Conservation (phyloP, 2,329 filamentous ascomycete species). For the Mycosphaerella sp. region DNA sequence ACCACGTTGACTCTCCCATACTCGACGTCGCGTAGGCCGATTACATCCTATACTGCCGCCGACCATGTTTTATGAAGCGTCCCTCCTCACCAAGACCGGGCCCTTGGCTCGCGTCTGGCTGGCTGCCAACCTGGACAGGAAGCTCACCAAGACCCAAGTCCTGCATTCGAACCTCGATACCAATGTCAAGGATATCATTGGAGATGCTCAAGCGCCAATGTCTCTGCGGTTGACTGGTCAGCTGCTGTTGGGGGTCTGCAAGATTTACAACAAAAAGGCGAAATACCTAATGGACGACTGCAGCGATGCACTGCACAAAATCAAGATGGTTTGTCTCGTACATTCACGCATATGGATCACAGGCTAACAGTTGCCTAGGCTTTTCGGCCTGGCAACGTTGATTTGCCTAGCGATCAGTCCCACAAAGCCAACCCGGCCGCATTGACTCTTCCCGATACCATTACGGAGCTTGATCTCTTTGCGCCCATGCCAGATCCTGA, state of each 20-base stretch:
- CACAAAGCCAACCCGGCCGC: conserved; percentile 77
- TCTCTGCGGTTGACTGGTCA: conserved; percentile 90
- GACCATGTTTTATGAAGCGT: conserved; percentile 94
- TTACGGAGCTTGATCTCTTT: conserved; percentile 88
- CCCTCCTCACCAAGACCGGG: conserved; percentile 91
- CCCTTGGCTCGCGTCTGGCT: conserved; percentile 97
- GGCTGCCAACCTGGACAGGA: conserved; percentile 95
- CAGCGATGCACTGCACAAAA: conserved; percentile 94
- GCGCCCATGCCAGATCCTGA: conserved; percentile 72
- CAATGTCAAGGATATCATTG: conserved; percentile 92
- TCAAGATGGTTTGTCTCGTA: conserved; percentile 75
- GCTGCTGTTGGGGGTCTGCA: conserved; percentile 86
- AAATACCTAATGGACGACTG: conserved; percentile 95
- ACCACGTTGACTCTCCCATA: not conserved
- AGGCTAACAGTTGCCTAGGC: conserved; percentile 51
- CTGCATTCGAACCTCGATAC: conserved; percentile 90
- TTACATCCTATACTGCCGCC: conserved; percentile 5
- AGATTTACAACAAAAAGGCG: conserved; percentile 96
- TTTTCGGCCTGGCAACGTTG: conserved; percentile 93
- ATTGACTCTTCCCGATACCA: conserved; percentile 81
- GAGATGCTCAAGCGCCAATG: conserved; percentile 87
- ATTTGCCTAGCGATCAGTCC: conserved; percentile 72
- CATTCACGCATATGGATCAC: not conserved
- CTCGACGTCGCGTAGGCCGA: conserved; percentile 12
- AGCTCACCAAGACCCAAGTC: conserved; percentile 94